A percentile compares a stretch with the other conserved stretches of the same genome.
Conservation (phyloP, 768 basidiomycete species). For the Collybia sp. region DNA sequence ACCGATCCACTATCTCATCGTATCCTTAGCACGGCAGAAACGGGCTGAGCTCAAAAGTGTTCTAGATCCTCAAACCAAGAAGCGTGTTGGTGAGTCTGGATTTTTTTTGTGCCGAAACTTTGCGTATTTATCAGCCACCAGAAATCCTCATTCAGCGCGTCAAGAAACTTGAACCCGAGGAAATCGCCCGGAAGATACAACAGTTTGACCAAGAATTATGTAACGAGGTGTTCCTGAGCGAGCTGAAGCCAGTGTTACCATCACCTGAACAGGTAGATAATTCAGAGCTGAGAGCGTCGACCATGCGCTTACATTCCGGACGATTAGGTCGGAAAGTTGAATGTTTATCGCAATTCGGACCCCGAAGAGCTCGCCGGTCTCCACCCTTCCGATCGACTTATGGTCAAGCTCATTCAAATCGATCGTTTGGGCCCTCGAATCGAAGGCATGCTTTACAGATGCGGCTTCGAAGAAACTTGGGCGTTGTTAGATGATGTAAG, state of each 20-base stretch:
- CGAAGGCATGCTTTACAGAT: slow-evolving; percentile 93
- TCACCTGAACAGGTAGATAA: slow-evolving; percentile 79
- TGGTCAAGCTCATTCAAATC: slow-evolving; percentile 96
- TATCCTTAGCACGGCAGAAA: slow-evolving; percentile 63
- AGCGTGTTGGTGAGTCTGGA: slow-evolving; percentile 76
- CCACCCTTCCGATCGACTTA: slow-evolving; percentile 93
- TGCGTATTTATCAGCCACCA: slow-evolving; percentile 23
- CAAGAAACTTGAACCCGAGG: slow-evolving; percentile 79
- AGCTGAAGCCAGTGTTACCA: slow-evolving; percentile 83
- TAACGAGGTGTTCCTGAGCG: slow-evolving; percentile 84
- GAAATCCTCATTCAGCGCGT: slow-evolving; percentile 92
- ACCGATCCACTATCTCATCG: slow-evolving; percentile 7
- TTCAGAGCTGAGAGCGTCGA: no score
- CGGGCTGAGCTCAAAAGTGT: slow-evolving; percentile 90
- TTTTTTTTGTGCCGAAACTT: neutral
- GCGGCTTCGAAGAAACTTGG: slow-evolving; percentile 84
- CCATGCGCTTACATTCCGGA: no score
- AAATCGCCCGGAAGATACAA: slow-evolving; percentile 78
- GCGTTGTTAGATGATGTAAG: slow-evolving; percentile 75
- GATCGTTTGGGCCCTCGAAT: slow-evolving; percentile 84
- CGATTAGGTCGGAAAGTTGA: slow-evolving; percentile 77
- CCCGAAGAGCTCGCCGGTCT: slow-evolving; percentile 81
- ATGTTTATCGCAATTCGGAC: slow-evolving; percentile 83
- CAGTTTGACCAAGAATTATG: slow-evolving; percentile 87
- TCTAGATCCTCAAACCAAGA: slow-evolving; percentile 86